phyloP scores from a whole-genome alignment of 2,329 filamentous ascomycete genomes.

The Xylariaceae sp. region DNA sequence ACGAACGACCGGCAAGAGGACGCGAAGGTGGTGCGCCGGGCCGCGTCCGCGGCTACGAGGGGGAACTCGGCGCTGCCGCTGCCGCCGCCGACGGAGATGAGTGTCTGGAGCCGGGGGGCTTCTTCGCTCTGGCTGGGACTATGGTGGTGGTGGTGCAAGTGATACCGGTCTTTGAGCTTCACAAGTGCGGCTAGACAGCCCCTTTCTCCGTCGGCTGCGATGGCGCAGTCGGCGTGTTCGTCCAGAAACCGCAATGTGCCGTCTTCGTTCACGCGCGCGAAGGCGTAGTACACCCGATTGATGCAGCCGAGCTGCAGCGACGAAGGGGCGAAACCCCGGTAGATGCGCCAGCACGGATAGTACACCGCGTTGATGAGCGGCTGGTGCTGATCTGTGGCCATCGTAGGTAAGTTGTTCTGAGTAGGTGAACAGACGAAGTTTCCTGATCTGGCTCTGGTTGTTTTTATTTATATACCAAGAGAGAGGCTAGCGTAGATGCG shows the following conservation, averaged over 20 bases:
- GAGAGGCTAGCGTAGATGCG: too few species aligned
- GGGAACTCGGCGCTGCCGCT: slow-evolving; percentile 67
- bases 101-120: slow-evolving; percentile 59
- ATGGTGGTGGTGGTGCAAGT: too few species aligned
- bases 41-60: slow-evolving; percentile 55
- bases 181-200: slow-evolving; percentile 67
- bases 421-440: neutral
- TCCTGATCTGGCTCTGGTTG: too few species aligned
- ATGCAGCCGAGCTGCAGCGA: slow-evolving; percentile 59
- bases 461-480: too few species aligned
- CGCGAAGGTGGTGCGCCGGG: slow-evolving; percentile 59
- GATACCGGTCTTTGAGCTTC: slow-evolving; percentile 50
- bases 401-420: slow-evolving; percentile 20
- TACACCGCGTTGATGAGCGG: slow-evolving; percentile 59
- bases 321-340: slow-evolving; percentile 59
- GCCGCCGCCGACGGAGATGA: slow-evolving; percentile 71
- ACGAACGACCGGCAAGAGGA: slow-evolving; percentile 59
- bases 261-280: slow-evolving; percentile 52
- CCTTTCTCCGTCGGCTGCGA: slow-evolving; percentile 62
- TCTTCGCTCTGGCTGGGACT: slow-evolving; percentile 46
- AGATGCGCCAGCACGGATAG: slow-evolving; percentile 66
- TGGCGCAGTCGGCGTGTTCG: slow-evolving; percentile 67
- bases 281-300: slow-evolving; percentile 66
- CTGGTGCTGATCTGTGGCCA: neutral
- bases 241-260: slow-evolving; percentile 59